Evolutionary conservation across 805 yeast species (phyloP).

Genomic region (Candida hispaniensis): DNA sequence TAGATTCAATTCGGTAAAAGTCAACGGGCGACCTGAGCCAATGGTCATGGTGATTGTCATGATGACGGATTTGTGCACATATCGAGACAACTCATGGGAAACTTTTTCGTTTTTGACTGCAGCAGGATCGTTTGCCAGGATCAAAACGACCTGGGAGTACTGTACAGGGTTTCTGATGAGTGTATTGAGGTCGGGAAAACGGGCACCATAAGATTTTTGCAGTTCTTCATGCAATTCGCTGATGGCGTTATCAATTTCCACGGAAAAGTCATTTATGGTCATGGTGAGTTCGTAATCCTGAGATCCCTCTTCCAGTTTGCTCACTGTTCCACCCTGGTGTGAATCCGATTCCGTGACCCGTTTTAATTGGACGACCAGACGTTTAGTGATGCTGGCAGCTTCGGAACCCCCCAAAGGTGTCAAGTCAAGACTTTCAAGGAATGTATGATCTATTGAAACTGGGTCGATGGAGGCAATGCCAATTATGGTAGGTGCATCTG

Average conservation of each 20-base stretch:
- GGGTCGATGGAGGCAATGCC: too few relatives aligned
- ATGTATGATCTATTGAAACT: too few relatives aligned
- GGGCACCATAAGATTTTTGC: constrained; percentile 42
- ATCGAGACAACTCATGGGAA: background rate
- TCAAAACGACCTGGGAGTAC: constrained; percentile 43
- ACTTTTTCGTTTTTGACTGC: constrained; percentile 2
- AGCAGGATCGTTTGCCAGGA: constrained; percentile 36
- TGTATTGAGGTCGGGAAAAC: constrained; percentile 62
- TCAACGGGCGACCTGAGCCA: constrained; percentile 23
- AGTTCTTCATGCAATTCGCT: constrained; percentile 39
- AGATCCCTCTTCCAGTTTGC: constrained; percentile 11
- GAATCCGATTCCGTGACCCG: too few relatives aligned
- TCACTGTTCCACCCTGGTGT: too few relatives aligned
- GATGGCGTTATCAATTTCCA: constrained; percentile 47
- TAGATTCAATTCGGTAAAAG: too few relatives aligned
- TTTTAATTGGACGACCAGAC: too few relatives aligned
- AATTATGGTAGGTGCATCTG: too few relatives aligned
- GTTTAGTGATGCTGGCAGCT: too few relatives aligned
- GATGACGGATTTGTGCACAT: constrained; percentile 50
- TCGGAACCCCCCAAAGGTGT: too few relatives aligned
- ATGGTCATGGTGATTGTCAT: constrained; percentile 65
- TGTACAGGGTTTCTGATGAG: constrained; percentile 52
- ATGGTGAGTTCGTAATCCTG: constrained; percentile 44
- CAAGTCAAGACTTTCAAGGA: too few relatives aligned
- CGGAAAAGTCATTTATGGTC: constrained; percentile 43